Conservation (phyloP, 768 basidiomycete species). For the Termitomyces sp. region DNA sequence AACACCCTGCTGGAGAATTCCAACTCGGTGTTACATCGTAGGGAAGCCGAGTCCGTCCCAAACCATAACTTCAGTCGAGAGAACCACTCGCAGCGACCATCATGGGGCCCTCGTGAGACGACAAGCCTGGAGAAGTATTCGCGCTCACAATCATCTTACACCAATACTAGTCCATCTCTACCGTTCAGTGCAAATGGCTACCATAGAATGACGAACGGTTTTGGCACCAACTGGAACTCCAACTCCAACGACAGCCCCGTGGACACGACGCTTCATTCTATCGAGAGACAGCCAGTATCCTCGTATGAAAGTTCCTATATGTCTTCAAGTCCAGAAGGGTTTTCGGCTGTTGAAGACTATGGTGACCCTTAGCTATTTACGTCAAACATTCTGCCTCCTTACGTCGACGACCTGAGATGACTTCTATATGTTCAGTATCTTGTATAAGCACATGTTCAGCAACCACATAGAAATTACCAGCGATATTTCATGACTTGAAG, state of each 20-base stretch:
- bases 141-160: constrained; percentile 26
- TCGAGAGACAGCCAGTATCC: constrained; percentile 12
- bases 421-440: background rate
- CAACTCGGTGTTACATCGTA: constrained; percentile 18
- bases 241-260: constrained; percentile 24
- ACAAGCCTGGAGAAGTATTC: constrained; percentile 27
- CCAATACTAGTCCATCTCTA: constrained; percentile 30
- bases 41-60: constrained; percentile 23
- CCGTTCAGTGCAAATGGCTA: constrained; percentile 32
- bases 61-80: constrained; percentile 26
- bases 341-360: constrained; percentile 37
- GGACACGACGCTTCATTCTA: constrained; percentile 30
- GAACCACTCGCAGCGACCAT: constrained; percentile 27
- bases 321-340: constrained; percentile 39
- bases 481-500: background rate
- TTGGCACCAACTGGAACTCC: constrained; percentile 36
- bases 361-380: constrained; percentile 27
- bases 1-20: constrained; percentile 32
- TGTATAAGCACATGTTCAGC: background rate
- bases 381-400: background rate
- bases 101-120: constrained; percentile 33
- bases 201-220: constrained; percentile 29
- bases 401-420: constrained; percentile 3
- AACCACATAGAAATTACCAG: background rate
- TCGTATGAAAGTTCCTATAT: constrained; percentile 21